Evolutionary conservation across 257 asterid genomes (phyloP), one percentile per base, ranked within the genome.

Genomic region (Buddleja alternifolia): DNA sequence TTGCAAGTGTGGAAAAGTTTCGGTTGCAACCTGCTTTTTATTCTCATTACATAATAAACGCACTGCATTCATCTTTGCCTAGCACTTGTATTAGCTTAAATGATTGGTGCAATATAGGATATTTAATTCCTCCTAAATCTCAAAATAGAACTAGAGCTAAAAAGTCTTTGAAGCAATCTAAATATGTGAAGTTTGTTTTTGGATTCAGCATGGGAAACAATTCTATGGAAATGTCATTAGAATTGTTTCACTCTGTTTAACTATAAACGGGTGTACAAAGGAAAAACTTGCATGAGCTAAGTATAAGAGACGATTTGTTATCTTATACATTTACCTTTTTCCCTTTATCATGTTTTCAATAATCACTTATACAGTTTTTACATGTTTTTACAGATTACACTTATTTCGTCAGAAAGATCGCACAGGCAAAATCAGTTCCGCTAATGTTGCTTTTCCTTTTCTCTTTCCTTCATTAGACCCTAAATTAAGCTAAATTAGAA

Each of bases 81-180:
- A 48, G 50, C 44, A 19, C 68, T 23, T 12, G 21, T 54, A 61
- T 52, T 46, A 34, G 12, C 67, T 46, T 24, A 54, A 23, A 46
- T 34, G 66, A 20, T 14, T 21, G 25, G 25, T 65, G 63, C 65
- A 16, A 47, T 48, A 25, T 8, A 14, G 37, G 56, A 57, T 42
- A 34, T 36, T 19, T 20, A 11, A 23, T 37, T 70, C 61, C 60
- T 70, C 63, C 37, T 60, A 24, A 23, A 40, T 60, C 45, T 21
- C 12, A 19, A 21, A 60, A 24, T 48, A 50, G 50, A 15, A 50
- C n/a, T 42, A 39, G 7, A 37, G 60, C 34, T 16, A 10, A 36
- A 36, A 41, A 10, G 52, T 40, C 17, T 67, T 6, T 24, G 25
- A 39, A 42, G 63, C 44, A 67, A 44, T 39, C 9, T 17, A 41